Conservation (phyloP, 2,329 filamentous ascomycete species). For the Cordyceps javanica region DNA sequence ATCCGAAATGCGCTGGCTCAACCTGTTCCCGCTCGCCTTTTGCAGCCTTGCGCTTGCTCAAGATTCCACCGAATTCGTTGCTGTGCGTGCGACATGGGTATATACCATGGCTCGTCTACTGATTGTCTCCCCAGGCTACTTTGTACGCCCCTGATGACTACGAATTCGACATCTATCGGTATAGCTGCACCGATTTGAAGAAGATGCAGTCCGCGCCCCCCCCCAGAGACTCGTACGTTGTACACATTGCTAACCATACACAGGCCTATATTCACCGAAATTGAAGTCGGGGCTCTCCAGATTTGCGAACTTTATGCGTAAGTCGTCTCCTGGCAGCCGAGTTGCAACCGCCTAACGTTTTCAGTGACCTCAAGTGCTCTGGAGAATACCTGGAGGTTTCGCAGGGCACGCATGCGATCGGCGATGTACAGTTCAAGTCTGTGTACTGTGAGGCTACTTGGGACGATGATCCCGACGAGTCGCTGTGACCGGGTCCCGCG, state of each 20-base stretch:
- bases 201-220: neutral
- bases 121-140: neutral
- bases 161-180: neutral
- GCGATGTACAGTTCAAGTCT: neutral
- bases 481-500: too few relatives aligned
- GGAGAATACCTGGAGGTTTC: too few relatives aligned
- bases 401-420: neutral
- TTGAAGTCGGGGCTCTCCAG: neutral
- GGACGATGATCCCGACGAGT: too few relatives aligned
- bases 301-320: neutral
- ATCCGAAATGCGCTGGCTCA: neutral
- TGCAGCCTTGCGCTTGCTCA: neutral
- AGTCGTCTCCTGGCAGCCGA: neutral
- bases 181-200: neutral
- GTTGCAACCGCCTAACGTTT: neutral
- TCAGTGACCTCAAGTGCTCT: neutral
- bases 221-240: too few relatives aligned
- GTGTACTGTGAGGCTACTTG: neutral
- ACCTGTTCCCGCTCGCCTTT: neutral
- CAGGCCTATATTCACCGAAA: neutral
- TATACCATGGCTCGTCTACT: neutral
- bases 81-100: neutral
- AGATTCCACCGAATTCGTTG: neutral
- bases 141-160: neutral
- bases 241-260: neutral